Conservation (phyloP, 2,329 filamentous ascomycete species). For the Colletotrichum euphorbiae region DNA sequence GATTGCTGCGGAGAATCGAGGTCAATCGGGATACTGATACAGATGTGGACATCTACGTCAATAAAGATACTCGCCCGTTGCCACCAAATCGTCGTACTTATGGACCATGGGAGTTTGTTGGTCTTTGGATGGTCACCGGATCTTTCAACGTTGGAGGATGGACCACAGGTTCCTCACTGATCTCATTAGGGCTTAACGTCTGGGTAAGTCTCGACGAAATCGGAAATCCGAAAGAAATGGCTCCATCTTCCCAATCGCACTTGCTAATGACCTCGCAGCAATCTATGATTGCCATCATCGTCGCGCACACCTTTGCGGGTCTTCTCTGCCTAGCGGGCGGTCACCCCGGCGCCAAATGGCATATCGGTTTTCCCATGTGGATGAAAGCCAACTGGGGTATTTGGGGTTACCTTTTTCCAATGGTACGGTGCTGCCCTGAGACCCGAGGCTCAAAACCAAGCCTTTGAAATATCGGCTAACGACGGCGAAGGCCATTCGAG, state of each 20-base stretch:
- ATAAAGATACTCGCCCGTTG: slow-evolving; percentile 46
- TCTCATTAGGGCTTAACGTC: slow-evolving; percentile 41
- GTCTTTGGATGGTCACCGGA: slow-evolving; percentile 47
- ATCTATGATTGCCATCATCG: slow-evolving; percentile 40
- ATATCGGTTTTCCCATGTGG: slow-evolving; percentile 43
- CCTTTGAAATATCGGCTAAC: not conserved
- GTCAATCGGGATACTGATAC: slow-evolving; percentile 41
- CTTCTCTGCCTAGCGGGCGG: slow-evolving; percentile 42
- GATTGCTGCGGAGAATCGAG: slow-evolving; percentile 39
- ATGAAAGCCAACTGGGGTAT: slow-evolving; percentile 44
- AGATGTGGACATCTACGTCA: slow-evolving; percentile 42
- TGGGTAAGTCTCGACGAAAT: slow-evolving; percentile 18
- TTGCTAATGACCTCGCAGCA: slow-evolving; percentile 10
- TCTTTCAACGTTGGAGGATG: slow-evolving; percentile 48
- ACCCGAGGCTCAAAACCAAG: not conserved
- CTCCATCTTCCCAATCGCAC: not conserved
- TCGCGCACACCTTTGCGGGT: slow-evolving; percentile 40
- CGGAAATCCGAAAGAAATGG: too few species aligned
- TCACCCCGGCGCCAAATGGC: slow-evolving; percentile 43
- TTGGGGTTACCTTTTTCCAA: slow-evolving; percentile 42
- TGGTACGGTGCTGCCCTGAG: slow-evolving; percentile 8
- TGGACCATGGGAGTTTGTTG: slow-evolving; percentile 46
- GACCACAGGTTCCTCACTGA: slow-evolving; percentile 44
- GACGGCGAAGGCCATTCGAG: slow-evolving; percentile 13
- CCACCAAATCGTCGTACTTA: slow-evolving; percentile 45